Percentiles rank a stretch among this genome's conserved stretches.
Conservation (phyloP, 2,329 filamentous ascomycete genomes). For the Cadophora gregata region DNA sequence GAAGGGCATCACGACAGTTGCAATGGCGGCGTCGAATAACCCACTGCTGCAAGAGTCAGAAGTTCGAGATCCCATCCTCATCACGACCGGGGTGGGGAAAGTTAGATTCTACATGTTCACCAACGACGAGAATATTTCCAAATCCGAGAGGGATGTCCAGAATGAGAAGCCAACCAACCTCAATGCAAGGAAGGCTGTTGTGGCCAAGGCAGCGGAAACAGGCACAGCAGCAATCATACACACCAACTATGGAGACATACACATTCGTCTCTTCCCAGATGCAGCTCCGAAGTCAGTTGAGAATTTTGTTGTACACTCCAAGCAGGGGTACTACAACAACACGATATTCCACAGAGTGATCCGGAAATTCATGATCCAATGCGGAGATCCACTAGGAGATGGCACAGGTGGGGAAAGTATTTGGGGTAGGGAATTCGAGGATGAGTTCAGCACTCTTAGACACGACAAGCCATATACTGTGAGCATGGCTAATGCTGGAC, state of each 20-base stretch:
- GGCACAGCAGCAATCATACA: slow-evolving; percentile 85
- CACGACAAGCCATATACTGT: slow-evolving; percentile 97
- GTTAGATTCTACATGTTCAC: slow-evolving; percentile 98
- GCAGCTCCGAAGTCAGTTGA: slow-evolving; percentile 94
- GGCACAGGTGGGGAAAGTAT: slow-evolving; percentile 91
- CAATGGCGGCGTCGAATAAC: slow-evolving; percentile 96
- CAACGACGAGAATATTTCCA: slow-evolving; percentile 83
- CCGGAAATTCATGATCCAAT: slow-evolving; percentile 96
- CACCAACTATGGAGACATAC: slow-evolving; percentile 92
- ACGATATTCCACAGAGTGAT: slow-evolving; percentile 98
- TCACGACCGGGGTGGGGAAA: slow-evolving; percentile 84
- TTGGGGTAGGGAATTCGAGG: slow-evolving; percentile 90
- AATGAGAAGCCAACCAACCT: slow-evolving; percentile 86
- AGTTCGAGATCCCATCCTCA: slow-evolving; percentile 85
- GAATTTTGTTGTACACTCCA: slow-evolving; percentile 93
- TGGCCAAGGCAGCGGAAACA: slow-evolving; percentile 70
- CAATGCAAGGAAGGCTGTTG: slow-evolving; percentile 58
- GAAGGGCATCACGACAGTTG: slow-evolving; percentile 90
- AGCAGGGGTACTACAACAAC: slow-evolving; percentile 93
- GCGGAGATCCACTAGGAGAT: slow-evolving; percentile 84
- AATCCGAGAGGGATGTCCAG: slow-evolving; percentile 86
- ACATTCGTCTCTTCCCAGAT: slow-evolving; percentile 89
- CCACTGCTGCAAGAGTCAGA: slow-evolving; percentile 93
- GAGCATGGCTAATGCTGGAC: slow-evolving; percentile 97
- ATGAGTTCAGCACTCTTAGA: slow-evolving; percentile 89